Percentiles rank a stretch among this genome's conserved stretches.
phyloP scores from a whole-genome alignment of 768 basidiomycete species.

The Pleurotus ostreatus region DNA sequence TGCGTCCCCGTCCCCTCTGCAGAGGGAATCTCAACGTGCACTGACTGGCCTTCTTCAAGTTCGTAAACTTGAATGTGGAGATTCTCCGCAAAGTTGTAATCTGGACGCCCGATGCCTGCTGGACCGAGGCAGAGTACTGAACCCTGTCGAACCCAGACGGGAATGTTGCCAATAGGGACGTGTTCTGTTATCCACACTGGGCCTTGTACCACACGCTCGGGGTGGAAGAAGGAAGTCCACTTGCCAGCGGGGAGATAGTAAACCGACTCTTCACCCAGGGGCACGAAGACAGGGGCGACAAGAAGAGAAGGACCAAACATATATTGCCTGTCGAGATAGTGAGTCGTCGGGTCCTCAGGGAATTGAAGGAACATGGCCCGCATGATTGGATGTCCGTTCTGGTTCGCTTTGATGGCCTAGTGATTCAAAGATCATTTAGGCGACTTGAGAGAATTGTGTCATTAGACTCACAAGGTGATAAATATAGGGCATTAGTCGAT shows the following conservation, averaged over 20 bases:
- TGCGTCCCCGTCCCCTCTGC: not conserved
- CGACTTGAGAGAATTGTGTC: no score
- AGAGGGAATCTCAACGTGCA: constrained; percentile 36
- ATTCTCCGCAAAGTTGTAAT: constrained; percentile 51
- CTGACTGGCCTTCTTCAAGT: constrained; percentile 36
- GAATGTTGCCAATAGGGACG: constrained; percentile 61
- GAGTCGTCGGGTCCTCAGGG: constrained; percentile 52
- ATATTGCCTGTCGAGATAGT: constrained; percentile 57
- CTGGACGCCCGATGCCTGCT: constrained; percentile 44
- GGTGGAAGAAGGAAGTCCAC: constrained; percentile 60
- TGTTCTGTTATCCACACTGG: constrained; percentile 60
- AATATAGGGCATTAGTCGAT: constrained; percentile 73
- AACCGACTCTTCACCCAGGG: constrained; percentile 47
- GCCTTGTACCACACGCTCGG: constrained; percentile 48
- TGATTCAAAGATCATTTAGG: not conserved
- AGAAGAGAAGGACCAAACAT: constrained; percentile 55
- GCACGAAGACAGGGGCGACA: constrained; percentile 59
- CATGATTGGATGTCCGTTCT: constrained; percentile 51
- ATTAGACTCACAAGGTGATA: constrained; percentile 42
- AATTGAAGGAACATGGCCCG: constrained; percentile 70
- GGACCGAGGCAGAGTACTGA: constrained; percentile 60
- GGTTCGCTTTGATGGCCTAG: constrained; percentile 49
- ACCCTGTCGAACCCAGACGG: constrained; percentile 61
- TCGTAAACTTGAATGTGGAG: constrained; percentile 54
- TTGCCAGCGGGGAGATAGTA: constrained; percentile 59